A percentile compares a stretch with the other conserved stretches of the same genome.
phyloP scores from a whole-genome alignment of 73 alveolate species.

The Paramecium tetraurelia region DNA sequence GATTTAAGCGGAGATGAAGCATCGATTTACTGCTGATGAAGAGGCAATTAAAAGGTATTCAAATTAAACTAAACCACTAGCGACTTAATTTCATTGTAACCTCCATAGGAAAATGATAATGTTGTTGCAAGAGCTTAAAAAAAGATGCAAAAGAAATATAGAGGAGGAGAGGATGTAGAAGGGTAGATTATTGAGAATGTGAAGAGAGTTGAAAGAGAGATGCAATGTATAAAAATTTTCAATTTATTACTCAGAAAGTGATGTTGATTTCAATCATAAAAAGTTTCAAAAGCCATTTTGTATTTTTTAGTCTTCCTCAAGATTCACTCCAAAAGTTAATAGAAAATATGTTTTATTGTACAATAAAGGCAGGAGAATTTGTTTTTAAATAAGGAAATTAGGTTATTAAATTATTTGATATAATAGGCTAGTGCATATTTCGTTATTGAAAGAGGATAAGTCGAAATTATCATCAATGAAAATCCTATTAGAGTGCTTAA shows the following conservation, averaged over 20 bases:
- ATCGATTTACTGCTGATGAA: constrained; percentile 10
- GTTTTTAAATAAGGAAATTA: constrained; percentile 54
- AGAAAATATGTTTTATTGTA: constrained; percentile 49
- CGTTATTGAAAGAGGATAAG: constrained; percentile 60
- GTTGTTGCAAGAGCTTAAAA: neutral
- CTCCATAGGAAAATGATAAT: neutral
- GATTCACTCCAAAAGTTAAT: neutral
- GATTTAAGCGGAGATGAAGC: constrained; percentile 23
- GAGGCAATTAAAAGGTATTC: neutral
- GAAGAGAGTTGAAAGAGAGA: constrained; percentile 30
- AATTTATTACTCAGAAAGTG: neutral
- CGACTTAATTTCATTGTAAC: neutral
- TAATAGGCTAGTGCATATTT: constrained; percentile 53
- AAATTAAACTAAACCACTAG: neutral
- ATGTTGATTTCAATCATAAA: constrained; percentile 20
- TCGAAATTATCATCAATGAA: constrained; percentile 67
- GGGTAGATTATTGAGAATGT: constrained; percentile 35
- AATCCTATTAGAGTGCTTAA: constrained; percentile 66
- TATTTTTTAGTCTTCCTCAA: constrained; percentile 44
- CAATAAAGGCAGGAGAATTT: constrained; percentile 32
- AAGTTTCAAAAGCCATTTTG: constrained; percentile 46
- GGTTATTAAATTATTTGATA: neutral
- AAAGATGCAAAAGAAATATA: constrained; percentile 32
- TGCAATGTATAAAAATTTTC: neutral
- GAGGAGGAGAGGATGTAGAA: constrained; percentile 39